These are phyloP conservation scores for Elsinoe fawcettii DNA, from an alignment of 2,329 filamentous ascomycete genomes.

Conservation along the genomic window DNA sequence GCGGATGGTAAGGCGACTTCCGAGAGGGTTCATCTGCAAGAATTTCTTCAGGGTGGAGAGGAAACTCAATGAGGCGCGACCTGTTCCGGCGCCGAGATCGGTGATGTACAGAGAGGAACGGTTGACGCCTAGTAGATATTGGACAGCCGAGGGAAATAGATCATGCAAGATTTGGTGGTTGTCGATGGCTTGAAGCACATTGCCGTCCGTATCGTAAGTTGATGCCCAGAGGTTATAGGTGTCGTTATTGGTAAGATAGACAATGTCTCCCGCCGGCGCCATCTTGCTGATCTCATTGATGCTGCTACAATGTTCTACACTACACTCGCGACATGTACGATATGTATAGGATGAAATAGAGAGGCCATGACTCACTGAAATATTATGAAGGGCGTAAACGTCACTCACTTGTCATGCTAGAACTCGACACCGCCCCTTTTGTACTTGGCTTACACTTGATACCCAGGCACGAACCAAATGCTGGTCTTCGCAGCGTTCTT, in stretches of 20 bases:
- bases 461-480: no score
- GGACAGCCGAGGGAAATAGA: slow-evolving; percentile 45
- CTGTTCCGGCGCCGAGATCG: slow-evolving; percentile 12
- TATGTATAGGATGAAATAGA: background rate
- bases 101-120: background rate
- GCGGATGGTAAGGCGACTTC: slow-evolving; percentile 24
- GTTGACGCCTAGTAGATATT: background rate
- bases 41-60: slow-evolving; percentile 11
- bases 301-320: background rate
- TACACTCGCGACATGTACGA: no score
- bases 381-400: background rate
- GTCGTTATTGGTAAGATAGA: slow-evolving; percentile 30
- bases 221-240: slow-evolving; percentile 45
- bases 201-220: slow-evolving; percentile 58
- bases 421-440: background rate
- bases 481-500: no score
- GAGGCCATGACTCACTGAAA: background rate
- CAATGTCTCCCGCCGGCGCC: background rate
- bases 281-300: background rate
- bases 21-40: slow-evolving; percentile 16
- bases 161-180: slow-evolving; percentile 45
- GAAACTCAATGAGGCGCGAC: slow-evolving; percentile 6
- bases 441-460: no score
- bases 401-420: background rate
- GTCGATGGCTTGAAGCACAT: slow-evolving; percentile 59